These are phyloP conservation scores for Eimeria necatrix DNA, from an alignment of 169 alveolate species.

Conservation along the genomic window DNA sequence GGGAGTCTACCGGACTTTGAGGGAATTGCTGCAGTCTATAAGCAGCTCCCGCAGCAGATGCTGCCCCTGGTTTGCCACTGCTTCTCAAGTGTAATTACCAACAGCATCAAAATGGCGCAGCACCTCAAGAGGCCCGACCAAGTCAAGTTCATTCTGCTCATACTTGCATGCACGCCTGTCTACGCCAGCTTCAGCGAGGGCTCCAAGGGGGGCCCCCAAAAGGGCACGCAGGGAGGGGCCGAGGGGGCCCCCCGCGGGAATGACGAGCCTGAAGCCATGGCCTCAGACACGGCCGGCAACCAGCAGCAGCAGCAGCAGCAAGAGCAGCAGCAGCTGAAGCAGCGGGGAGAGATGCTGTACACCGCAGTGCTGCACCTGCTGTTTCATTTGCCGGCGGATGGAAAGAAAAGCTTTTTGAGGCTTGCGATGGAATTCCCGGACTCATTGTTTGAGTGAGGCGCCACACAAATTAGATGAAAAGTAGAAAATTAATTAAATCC, in stretches of 20 bases:
- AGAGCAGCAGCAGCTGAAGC: neutral
- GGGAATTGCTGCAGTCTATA: constrained; percentile 45
- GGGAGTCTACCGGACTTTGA: constrained; percentile 56
- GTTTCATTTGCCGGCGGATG: constrained; percentile 55
- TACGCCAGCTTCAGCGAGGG: neutral
- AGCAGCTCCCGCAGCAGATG: constrained; percentile 56
- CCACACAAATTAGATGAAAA: no score
- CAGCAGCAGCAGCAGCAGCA: neutral
- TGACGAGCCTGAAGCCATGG: neutral
- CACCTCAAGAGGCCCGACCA: constrained; percentile 9
- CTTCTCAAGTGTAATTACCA: neutral
- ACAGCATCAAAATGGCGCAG: neutral
- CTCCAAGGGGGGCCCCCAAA: neutral
- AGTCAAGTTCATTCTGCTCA: constrained; percentile 4
- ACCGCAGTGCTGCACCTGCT: constrained; percentile 38
- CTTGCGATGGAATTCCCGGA: constrained; percentile 58
- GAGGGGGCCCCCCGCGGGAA: neutral
- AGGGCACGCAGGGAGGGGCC: neutral
- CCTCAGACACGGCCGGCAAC: neutral
- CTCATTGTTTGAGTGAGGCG: constrained; percentile 15
- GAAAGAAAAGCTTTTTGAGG: constrained; percentile 6
- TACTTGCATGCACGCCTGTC: constrained; percentile 53
- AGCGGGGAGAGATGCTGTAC: constrained; percentile 39
- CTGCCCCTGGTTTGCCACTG: constrained; percentile 19
- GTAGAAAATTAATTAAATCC: no score